phyloP scores from a whole-genome alignment of 257 asterid species.

The Scutellaria barbata region DNA sequence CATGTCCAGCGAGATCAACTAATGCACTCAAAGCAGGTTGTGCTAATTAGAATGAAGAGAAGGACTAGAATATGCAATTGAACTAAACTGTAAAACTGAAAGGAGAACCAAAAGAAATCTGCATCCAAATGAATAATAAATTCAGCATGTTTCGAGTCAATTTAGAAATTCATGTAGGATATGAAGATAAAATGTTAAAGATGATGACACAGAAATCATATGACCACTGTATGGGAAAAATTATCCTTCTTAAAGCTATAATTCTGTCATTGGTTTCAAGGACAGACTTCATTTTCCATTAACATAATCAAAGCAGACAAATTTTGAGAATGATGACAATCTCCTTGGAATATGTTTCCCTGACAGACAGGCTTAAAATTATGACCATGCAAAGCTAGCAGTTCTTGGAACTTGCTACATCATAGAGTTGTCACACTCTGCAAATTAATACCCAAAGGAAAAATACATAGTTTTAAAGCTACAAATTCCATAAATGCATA shows the following conservation, averaged over 20 bases:
- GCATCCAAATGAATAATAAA: not conserved
- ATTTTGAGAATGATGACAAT: not conserved
- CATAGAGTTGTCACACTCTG: not conserved
- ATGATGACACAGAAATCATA: not conserved
- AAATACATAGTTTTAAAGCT: not conserved
- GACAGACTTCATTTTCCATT: not conserved
- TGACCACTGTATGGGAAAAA: not conserved
- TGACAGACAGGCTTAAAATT: not conserved
- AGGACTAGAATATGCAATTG: slow-evolving; percentile 2
- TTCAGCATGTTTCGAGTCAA: not conserved
- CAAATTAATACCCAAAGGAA: not conserved
- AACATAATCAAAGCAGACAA: slow-evolving; percentile 10
- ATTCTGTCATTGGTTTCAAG: not conserved
- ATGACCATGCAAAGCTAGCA: not conserved
- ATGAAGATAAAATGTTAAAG: not conserved
- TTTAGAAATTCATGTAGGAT: not conserved
- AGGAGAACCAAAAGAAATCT: not conserved
- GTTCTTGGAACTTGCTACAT: not conserved
- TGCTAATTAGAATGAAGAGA: slow-evolving; percentile 18
- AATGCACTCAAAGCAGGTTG: slow-evolving; percentile 24
- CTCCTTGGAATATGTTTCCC: not conserved
- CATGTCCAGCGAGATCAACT: slow-evolving; percentile 94
- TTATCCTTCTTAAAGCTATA: not conserved
- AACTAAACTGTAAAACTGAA: slow-evolving; percentile 12
- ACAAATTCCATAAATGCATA: slow-evolving; percentile 5